A percentile compares a stretch with the other conserved stretches of the same genome.
These are phyloP conservation scores for Hortaea werneckii DNA, from an alignment of 2,329 filamentous ascomycete genomes.

Conservation along the genomic window DNA sequence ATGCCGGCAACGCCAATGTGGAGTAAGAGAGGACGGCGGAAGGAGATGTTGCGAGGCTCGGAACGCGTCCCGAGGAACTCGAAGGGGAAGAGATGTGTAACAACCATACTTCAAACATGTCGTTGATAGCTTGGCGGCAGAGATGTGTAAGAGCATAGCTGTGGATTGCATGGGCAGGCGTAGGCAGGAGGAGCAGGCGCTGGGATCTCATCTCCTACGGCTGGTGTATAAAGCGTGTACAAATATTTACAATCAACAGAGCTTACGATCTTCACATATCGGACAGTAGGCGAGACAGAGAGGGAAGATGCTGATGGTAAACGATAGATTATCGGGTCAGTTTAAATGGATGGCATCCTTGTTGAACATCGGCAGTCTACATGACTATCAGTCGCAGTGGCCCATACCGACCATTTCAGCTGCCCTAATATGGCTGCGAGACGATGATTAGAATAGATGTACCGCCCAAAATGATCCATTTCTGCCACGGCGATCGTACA, in stretches of 20 bases:
- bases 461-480: no score
- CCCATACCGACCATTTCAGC: no score
- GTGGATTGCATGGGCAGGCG: background rate
- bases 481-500: no score
- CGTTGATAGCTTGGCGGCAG: background rate
- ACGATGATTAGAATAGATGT: no score
- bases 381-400: no score
- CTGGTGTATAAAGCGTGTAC: background rate
- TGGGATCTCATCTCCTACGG: background rate
- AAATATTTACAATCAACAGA: background rate
- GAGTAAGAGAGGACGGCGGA: slow-evolving; percentile 13
- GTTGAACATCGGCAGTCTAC: no score
- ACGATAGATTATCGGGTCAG: no score
- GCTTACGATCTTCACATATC: no score
- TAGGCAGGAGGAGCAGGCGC: background rate
- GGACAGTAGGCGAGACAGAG: no score
- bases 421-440: no score
- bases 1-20: slow-evolving; percentile 18
- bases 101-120: background rate
- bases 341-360: no score
- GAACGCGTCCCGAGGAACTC: background rate
- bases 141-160: background rate
- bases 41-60: background rate
- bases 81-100: background rate
- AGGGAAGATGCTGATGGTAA: no score